Conservation (phyloP, 805 yeast genomes). For the Wickerhamomyces sydowiorum region DNA sequence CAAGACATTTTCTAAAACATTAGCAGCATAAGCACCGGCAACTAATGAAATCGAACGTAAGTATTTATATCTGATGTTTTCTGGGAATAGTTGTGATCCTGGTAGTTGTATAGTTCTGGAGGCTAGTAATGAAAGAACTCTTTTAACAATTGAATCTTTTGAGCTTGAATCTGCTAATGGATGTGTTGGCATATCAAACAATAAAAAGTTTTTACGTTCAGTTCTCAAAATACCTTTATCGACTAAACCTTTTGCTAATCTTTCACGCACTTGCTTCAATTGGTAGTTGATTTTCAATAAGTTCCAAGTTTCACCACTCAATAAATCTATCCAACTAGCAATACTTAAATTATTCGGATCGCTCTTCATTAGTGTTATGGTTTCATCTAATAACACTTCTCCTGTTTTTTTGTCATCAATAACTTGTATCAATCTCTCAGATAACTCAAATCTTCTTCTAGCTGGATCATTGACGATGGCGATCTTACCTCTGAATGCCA, state of each 20-base stretch:
- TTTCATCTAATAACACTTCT: conserved; percentile 91
- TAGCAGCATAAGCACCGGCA: conserved; percentile 91
- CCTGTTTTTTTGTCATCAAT: conserved; percentile 86
- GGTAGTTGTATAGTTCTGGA: conserved; percentile 60
- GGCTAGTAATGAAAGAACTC: conserved; percentile 66
- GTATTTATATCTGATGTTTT: conserved; percentile 57
- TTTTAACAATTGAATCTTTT: conserved; percentile 71
- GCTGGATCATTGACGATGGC: conserved; percentile 89
- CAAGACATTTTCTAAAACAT: conserved; percentile 87
- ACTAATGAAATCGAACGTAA: conserved; percentile 79
- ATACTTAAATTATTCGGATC: conserved; percentile 77
- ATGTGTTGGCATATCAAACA: conserved; percentile 98
- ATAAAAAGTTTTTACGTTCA: conserved; percentile 87
- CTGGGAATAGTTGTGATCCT: conserved; percentile 63
- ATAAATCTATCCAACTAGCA: conserved; percentile 86
- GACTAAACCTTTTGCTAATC: conserved; percentile 93
- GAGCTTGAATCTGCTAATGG: conserved; percentile 85
- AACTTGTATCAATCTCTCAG: conserved; percentile 85
- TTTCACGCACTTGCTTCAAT: conserved; percentile 93
- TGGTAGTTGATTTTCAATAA: conserved; percentile 91
- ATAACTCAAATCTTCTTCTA: conserved; percentile 78
- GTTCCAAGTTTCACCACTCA: conserved; percentile 97
- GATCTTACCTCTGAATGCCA: conserved; percentile 87
- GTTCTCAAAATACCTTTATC: conserved; percentile 96
- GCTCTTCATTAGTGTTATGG: conserved; percentile 80